Evolutionary conservation across 345 rosid genomes (phyloP).

Genomic region (Gossypium thurberi): DNA sequence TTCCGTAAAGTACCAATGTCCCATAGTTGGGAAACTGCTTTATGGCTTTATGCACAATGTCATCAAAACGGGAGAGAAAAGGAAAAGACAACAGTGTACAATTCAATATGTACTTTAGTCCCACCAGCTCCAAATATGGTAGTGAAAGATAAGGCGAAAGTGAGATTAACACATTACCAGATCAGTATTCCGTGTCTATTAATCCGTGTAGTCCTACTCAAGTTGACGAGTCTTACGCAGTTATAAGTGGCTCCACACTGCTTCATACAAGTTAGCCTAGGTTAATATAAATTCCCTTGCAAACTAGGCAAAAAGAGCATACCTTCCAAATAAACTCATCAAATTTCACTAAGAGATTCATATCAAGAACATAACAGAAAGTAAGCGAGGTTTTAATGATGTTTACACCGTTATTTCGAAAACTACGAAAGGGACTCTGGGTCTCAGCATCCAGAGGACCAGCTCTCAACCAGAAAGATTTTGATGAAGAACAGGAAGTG

Average conservation of each 20-base stretch:
- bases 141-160: constrained; percentile 1
- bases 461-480: not conserved
- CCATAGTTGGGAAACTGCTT: not conserved
- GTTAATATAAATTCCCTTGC: not conserved
- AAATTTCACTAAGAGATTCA: not conserved
- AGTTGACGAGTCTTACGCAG: not conserved
- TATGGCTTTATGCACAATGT: not conserved
- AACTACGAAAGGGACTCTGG: not conserved
- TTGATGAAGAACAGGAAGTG: not conserved
- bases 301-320: not conserved
- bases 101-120: not conserved
- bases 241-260: not conserved
- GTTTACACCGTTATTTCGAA: constrained; percentile 1
- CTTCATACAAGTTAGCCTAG: not conserved
- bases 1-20: not conserved
- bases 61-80: not conserved
- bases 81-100: not conserved
- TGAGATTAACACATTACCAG: not conserved
- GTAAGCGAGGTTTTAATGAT: not conserved
- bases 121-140: not conserved
- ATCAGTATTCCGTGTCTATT: not conserved
- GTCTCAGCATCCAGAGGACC: not conserved
- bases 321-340: not conserved
- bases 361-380: not conserved
- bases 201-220: not conserved